These are phyloP conservation scores for Mycena epipterygia DNA, from an alignment of 768 basidiomycete species.

Conservation along the genomic window DNA sequence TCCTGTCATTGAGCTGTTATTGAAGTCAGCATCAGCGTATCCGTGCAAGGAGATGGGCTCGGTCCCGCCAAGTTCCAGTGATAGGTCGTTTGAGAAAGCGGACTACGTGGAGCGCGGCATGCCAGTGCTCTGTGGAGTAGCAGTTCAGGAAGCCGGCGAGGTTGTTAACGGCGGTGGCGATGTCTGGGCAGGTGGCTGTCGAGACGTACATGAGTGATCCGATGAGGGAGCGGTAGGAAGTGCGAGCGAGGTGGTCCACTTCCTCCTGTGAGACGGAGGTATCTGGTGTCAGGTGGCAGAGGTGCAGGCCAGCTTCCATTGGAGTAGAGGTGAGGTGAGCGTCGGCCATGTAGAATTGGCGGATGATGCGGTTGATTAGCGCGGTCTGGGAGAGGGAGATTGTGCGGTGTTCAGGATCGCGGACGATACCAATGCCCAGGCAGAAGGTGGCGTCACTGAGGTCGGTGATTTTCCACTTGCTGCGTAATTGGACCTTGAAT, in stretches of 20 bases:
- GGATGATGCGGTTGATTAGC: constrained; percentile 47
- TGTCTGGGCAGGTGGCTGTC: constrained; percentile 38
- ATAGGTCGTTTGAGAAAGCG: constrained; percentile 46
- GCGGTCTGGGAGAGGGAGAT: constrained; percentile 42
- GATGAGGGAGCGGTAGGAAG: constrained; percentile 45
- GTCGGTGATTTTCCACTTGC: constrained; percentile 49
- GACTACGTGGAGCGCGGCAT: constrained; percentile 48
- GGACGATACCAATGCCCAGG: constrained; percentile 53
- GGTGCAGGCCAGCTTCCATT: constrained; percentile 45
- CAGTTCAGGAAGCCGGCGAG: constrained; percentile 44
- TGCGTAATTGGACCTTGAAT: constrained; percentile 45
- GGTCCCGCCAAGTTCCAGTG: constrained; percentile 28
- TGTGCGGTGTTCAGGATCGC: constrained; percentile 36
- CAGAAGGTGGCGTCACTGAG: constrained; percentile 47
- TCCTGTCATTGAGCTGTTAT: background rate
- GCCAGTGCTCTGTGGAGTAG: constrained; percentile 47
- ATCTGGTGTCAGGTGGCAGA: constrained; percentile 33
- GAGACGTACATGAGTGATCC: constrained; percentile 44
- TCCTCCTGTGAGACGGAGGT: constrained; percentile 30
- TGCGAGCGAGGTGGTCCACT: constrained; percentile 21
- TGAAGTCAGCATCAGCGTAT: constrained; percentile 8
- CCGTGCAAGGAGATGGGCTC: background rate
- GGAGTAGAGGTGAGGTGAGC: constrained; percentile 39
- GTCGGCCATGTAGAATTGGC: constrained; percentile 42
- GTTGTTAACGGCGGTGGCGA: constrained; percentile 35